Evolutionary conservation across 345 rosid genomes (phyloP), one percentile per base, ranked within the genome.

Genomic region (Punica granatum): DNA sequence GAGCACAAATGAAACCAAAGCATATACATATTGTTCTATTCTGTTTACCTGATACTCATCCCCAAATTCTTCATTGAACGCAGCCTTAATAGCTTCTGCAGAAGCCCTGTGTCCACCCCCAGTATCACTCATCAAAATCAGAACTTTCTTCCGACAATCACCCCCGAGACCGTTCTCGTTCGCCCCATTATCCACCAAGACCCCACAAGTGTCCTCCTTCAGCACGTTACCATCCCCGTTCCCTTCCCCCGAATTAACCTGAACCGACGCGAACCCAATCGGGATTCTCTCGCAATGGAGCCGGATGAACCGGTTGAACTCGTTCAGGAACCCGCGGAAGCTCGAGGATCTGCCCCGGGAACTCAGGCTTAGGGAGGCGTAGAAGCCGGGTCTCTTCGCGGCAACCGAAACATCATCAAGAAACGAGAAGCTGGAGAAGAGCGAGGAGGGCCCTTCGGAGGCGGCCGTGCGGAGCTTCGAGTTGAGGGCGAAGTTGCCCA

Each of bases 51-150:
- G 88, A 74, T 95, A 95, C n/a, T 88, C 89, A 48, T 92, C 87
- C 4, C 99, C 99, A 73, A 79, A 95, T 74, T 82, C 90, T 66
- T 95, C 90, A 37, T 85, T 64, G 64, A 92, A 92, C 2, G 99
- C 97, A 28, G 93, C 83, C 76, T 79, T 90, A 35, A 95, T 92
- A 54, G 99, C 99, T 77, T 95, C 99, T 2, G 99, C 99, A 19
- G 99, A 95, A 58, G 99, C 97, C 76, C 99, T 66, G 63, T 95
- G 99, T 49, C 99, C 99, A 13, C 99, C 99, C 31, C 99, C 99
- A 15, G 99, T 95, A 65, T 95, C 99, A 70, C 97, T 95, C 99
- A 95, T 95, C 87, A 95, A 81, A 81, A 95, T 92, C 78, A 95
- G 73, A 64, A 95, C 94, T 69, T 82, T 95, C 74, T 90, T 95